These are phyloP conservation scores for Pseudomassariella vexata DNA, from an alignment of 2,329 filamentous ascomycete species.

Conservation along the genomic window DNA sequence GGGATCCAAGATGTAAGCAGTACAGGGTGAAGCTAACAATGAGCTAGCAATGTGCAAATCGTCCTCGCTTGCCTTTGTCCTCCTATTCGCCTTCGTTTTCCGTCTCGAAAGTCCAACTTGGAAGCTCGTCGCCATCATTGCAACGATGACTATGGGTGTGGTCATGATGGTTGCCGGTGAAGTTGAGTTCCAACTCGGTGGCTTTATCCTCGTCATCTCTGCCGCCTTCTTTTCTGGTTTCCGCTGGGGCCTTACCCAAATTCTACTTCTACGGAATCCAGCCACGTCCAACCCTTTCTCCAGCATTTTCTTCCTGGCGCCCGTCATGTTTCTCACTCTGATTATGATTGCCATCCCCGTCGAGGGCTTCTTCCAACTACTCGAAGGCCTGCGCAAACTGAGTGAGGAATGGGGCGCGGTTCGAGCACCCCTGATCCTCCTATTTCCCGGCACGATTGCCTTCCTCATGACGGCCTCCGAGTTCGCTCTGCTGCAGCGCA, in stretches of 20 bases:
- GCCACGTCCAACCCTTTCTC: slow-evolving; percentile 96
- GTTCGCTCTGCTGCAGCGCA: slow-evolving; percentile 90
- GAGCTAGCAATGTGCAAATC: slow-evolving; percentile 90
- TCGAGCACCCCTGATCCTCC: slow-evolving; percentile 63
- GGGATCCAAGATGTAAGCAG: too few relatives aligned
- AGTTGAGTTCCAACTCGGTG: slow-evolving; percentile 77
- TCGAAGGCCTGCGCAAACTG: slow-evolving; percentile 59
- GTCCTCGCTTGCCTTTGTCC: slow-evolving; percentile 88
- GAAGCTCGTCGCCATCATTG: slow-evolving; percentile 80
- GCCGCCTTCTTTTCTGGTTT: slow-evolving; percentile 95
- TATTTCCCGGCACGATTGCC: slow-evolving; percentile 86
- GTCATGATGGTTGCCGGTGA: slow-evolving; percentile 98
- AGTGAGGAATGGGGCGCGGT: slow-evolving; percentile 61
- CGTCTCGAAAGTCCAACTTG: slow-evolving; percentile 82
- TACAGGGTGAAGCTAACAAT: slow-evolving; percentile 22
- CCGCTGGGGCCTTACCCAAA: slow-evolving; percentile 97
- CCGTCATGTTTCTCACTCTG: slow-evolving; percentile 87
- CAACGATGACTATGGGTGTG: slow-evolving; percentile 86
- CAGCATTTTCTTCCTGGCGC: slow-evolving; percentile 95
- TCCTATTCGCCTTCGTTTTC: slow-evolving; percentile 92
- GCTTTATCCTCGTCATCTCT: slow-evolving; percentile 87
- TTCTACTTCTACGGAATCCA: slow-evolving; percentile 86
- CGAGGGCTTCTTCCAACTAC: slow-evolving; percentile 68
- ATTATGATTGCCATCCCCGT: slow-evolving; percentile 77
- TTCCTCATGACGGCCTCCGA: slow-evolving; percentile 97